phyloP scores from a whole-genome alignment of 2,329 filamentous ascomycete species.

The Hypocrella siamensis region DNA sequence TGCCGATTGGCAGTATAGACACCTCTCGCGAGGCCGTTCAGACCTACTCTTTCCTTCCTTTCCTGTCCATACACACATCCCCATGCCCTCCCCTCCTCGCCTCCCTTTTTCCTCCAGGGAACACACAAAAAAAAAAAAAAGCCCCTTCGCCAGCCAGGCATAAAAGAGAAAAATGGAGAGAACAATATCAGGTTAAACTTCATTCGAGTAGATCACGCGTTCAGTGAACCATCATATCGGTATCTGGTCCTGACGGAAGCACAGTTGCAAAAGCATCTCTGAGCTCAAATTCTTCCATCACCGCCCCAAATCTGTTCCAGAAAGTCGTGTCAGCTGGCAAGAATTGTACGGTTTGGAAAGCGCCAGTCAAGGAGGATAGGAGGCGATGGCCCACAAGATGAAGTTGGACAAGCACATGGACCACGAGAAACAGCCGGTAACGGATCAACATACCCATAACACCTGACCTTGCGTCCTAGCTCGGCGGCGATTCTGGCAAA shows the following conservation, averaged over 20 bases:
- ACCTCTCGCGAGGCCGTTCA: too few relatives aligned
- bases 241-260: conserved; percentile 8
- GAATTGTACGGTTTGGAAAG: background rate
- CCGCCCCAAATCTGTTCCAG: conserved; percentile 39
- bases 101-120: too few relatives aligned
- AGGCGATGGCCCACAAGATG: too few relatives aligned
- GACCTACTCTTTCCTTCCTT: too few relatives aligned
- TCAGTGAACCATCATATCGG: conserved; percentile 6
- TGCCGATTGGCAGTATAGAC: too few relatives aligned
- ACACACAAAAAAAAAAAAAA: too few relatives aligned
- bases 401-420: too few relatives aligned
- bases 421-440: too few relatives aligned
- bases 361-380: background rate
- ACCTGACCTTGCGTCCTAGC: conserved; percentile 66
- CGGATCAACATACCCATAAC: conserved; percentile 71
- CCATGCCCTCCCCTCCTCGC: too few relatives aligned
- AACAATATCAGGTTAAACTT: background rate
- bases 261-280: conserved; percentile 62
- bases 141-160: too few relatives aligned
- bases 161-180: background rate
- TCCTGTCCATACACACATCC: too few relatives aligned
- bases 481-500: conserved; percentile 58
- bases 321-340: too few relatives aligned
- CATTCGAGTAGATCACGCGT: background rate
- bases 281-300: conserved; percentile 54